These are phyloP conservation scores for Pochonia chlamydosporia DNA, from an alignment of 2,329 filamentous ascomycete species.

Conservation along the genomic window DNA sequence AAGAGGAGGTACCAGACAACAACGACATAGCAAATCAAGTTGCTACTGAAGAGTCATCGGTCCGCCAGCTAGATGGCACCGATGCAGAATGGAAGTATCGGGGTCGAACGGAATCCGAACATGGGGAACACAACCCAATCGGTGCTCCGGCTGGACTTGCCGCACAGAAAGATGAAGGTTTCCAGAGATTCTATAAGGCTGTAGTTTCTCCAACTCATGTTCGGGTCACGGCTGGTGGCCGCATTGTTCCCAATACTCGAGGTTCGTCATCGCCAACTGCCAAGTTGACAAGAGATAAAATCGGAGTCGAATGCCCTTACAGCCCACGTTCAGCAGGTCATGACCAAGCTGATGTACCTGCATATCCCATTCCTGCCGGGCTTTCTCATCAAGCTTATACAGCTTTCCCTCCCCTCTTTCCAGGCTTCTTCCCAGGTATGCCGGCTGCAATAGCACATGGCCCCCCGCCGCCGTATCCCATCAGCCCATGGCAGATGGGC, in stretches of 20 bases:
- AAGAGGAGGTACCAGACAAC: conserved; percentile 22
- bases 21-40: conserved; percentile 5
- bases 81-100: conserved; percentile 39
- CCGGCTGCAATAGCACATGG: conserved; percentile 23
- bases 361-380: conserved; percentile 7
- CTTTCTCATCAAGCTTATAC: conserved; percentile 22
- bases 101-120: conserved; percentile 38
- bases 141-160: conserved; percentile 46
- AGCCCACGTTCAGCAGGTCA: conserved; percentile 15
- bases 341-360: conserved; percentile 6
- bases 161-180: conserved; percentile 58
- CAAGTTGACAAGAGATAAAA: conserved; percentile 42
- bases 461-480: conserved; percentile 24
- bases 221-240: conserved; percentile 60
- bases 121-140: conserved; percentile 40
- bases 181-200: conserved; percentile 61
- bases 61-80: conserved; percentile 32
- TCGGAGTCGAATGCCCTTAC: conserved; percentile 14
- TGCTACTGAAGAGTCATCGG: conserved; percentile 12
- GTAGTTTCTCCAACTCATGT: conserved; percentile 63
- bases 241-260: conserved; percentile 61
- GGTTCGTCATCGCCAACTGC: conserved; percentile 45
- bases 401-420: conserved; percentile 24
- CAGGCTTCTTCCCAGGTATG: conserved; percentile 24
- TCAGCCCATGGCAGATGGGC: conserved; percentile 37